These are phyloP conservation scores for Candida qinlingensis DNA, from an alignment of 805 yeast genomes.

Conservation along the genomic window DNA sequence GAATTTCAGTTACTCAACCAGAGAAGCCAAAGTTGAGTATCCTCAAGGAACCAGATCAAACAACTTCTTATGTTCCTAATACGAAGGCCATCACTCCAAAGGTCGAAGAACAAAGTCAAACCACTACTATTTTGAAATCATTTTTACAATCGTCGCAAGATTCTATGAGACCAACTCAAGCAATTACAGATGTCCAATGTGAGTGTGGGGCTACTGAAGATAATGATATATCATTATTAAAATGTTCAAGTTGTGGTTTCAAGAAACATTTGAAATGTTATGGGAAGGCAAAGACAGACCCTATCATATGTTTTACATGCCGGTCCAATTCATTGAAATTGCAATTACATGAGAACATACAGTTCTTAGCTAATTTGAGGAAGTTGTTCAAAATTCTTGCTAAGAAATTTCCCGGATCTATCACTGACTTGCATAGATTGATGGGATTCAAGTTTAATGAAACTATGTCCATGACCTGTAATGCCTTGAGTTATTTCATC, in stretches of 20 bases:
- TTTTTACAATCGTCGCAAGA: slow-evolving; percentile 24
- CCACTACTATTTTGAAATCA: slow-evolving; percentile 27
- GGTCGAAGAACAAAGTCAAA: slow-evolving; percentile 25
- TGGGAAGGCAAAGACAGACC: slow-evolving; percentile 18
- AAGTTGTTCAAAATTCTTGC: slow-evolving; percentile 27
- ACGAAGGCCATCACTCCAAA: background rate
- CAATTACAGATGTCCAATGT: slow-evolving; percentile 6
- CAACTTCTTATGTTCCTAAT: background rate
- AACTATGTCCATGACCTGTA: slow-evolving; percentile 1
- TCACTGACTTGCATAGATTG: slow-evolving; percentile 9
- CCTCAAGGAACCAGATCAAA: background rate
- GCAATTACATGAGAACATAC: slow-evolving; percentile 17
- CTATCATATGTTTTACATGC: slow-evolving; percentile 25
- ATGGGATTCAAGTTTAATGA: slow-evolving; percentile 16
- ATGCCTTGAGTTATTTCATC: slow-evolving; percentile 11
- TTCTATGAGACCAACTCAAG: slow-evolving; percentile 28
- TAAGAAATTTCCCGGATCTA: slow-evolving; percentile 20
- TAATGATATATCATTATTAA: slow-evolving; percentile 6
- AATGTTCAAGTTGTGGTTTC: slow-evolving; percentile 29
- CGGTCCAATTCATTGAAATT: slow-evolving; percentile 17
- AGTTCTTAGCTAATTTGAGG: slow-evolving; percentile 31
- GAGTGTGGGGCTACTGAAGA: slow-evolving; percentile 29
- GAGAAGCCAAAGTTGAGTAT: background rate
- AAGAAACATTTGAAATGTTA: slow-evolving; percentile 32
- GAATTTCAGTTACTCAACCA: background rate